Conservation (phyloP, 2,329 filamentous ascomycete genomes). For the Alternaria atra region DNA sequence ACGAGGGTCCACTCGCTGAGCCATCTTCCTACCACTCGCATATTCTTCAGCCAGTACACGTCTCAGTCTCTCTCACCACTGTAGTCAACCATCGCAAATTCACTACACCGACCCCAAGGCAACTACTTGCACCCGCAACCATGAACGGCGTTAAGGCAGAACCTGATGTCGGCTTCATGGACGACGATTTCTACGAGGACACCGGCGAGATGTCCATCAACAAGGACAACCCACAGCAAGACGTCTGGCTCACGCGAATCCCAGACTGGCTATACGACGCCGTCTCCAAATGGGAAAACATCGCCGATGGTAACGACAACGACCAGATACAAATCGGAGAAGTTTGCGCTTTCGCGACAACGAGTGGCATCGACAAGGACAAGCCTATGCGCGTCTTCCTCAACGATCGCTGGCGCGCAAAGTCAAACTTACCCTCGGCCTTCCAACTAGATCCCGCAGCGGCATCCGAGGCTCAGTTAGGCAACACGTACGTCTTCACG, state of each 20-base stretch:
- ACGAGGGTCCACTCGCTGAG: slow-evolving; percentile 1
- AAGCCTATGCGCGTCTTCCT: slow-evolving; percentile 73
- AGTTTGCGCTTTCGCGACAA: slow-evolving; percentile 39
- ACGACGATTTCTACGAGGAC: slow-evolving; percentile 56
- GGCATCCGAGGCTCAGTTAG: slow-evolving; percentile 66
- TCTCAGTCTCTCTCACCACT: slow-evolving; percentile 4
- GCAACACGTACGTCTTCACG: slow-evolving; percentile 90
- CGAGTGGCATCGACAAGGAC: slow-evolving; percentile 38
- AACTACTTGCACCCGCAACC: slow-evolving; percentile 14
- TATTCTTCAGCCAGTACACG: background rate
- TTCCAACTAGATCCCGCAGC: slow-evolving; percentile 76
- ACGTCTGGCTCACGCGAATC: slow-evolving; percentile 52
- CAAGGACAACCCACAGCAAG: slow-evolving; percentile 31
- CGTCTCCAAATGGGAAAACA: slow-evolving; percentile 47
- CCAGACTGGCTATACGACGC: slow-evolving; percentile 52
- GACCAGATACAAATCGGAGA: slow-evolving; percentile 52
- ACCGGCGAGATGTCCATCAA: slow-evolving; percentile 54
- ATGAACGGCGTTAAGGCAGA: slow-evolving; percentile 55
- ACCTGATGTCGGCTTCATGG: slow-evolving; percentile 49
- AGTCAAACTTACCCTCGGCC: slow-evolving; percentile 82
- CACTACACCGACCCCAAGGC: background rate
- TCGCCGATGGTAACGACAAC: slow-evolving; percentile 48
- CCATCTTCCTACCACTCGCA: slow-evolving; percentile 6
- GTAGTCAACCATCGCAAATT: background rate
- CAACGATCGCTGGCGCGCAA: slow-evolving; percentile 68